Base-by-base conservation (phyloP, 306 rosid genomes). In the Mimosa pudica region DNA sequence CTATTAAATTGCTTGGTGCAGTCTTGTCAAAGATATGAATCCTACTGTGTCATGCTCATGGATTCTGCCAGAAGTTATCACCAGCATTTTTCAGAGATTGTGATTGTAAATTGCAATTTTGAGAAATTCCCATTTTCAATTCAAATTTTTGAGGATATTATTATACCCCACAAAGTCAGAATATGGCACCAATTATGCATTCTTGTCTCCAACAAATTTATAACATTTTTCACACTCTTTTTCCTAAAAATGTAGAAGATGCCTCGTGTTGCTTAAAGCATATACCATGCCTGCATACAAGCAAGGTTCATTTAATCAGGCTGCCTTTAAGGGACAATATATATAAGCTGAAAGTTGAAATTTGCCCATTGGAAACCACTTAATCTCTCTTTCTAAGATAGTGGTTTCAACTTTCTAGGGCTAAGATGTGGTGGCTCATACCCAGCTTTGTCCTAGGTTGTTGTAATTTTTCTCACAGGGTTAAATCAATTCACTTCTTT, bases 301-400 rank as follows among this genome's bases (percentile, higher is more conserved):
- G 85, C 77, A 82, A 83, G 87, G 87, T 83, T 86, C 87, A 80
- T 83, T 86, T 85, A 83, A 86, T 80, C 87, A 80, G 65, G 76
- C 80, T 75, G 74, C 80, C 84, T 73, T 48, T 81, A 82, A 76
- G 38, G 48, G 65, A 70, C 74, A 8, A 61, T 47, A 77, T 72
- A 14, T 49, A 55, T 54, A 7, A 52, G 63, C 20, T 57, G 63
- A 57, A 57, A 57, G 63, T 82, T 76, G 75, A 82, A 79, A 79
- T 82, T 79, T 79, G 78, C 74, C 76, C 79, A 7, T 71, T n/a
- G 78, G 73, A 71, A 79, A 74, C 76, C 62, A 61, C 20, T 70
- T 55, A 57, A 74, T 78, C 73, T 73, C 52, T n/a, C 71, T 70
- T 36, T 82, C 24, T 78, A 78, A 20, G 13, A 79, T 74, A 32